Conservation (phyloP, 129 eudicot genomes). For the Artemisia annua region DNA sequence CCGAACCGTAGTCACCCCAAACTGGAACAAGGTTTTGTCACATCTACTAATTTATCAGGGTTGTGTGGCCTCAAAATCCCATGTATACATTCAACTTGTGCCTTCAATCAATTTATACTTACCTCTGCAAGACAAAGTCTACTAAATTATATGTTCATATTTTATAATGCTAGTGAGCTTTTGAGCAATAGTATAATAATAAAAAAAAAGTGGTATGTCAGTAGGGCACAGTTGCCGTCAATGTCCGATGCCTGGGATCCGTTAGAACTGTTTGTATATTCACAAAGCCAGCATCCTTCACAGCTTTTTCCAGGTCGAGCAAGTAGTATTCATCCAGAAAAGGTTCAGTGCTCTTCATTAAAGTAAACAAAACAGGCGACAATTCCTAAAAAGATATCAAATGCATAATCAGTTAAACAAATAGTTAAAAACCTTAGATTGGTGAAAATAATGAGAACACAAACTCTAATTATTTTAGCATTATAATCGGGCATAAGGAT, state of each 20-base stretch:
- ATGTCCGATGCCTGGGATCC: slow-evolving; percentile 91
- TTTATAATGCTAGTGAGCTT: slow-evolving; percentile 15
- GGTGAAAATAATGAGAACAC: slow-evolving; percentile 1
- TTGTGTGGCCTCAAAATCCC: too few relatives aligned
- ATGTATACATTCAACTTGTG: too few relatives aligned
- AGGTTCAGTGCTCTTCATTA: slow-evolving; percentile 99
- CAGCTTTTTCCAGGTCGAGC: slow-evolving; percentile 67
- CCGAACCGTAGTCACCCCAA: too few relatives aligned
- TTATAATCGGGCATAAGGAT: neutral
- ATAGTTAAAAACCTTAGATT: neutral
- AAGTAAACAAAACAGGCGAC: slow-evolving; percentile 86
- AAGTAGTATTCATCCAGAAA: slow-evolving; percentile 92
- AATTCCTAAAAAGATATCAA: slow-evolving; percentile 52
- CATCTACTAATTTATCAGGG: neutral
- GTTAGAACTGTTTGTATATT: slow-evolving; percentile 68
- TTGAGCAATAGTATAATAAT: neutral
- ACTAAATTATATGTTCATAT: neutral
- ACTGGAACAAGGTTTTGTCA: too few relatives aligned
- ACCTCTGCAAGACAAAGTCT: slow-evolving; percentile 14
- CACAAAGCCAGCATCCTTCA: slow-evolving; percentile 68
- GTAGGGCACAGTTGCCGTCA: slow-evolving; percentile 76
- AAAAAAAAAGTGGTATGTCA: slow-evolving; percentile 5
- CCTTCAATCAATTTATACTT: too few relatives aligned
- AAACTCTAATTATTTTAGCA: too few relatives aligned
- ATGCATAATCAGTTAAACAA: neutral